Percentiles rank a stretch among this genome's conserved stretches.
Conservation (phyloP, 1,139 yeast genomes). For the Suhomyces anneliseae region DNA sequence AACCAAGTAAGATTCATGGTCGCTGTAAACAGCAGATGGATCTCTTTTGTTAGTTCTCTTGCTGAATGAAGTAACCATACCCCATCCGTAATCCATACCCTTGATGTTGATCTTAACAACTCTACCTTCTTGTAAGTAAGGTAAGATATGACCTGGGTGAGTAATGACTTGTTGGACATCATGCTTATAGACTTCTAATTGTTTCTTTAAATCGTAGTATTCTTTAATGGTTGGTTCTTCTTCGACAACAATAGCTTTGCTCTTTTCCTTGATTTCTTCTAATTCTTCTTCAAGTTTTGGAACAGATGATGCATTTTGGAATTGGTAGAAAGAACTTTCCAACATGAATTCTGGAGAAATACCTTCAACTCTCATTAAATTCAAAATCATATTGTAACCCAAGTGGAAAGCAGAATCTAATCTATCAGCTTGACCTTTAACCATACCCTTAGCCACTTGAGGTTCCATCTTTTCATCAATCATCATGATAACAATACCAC, state of each 20-base stretch:
- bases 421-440: conserved; percentile 96
- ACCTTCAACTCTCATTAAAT: conserved; percentile 95
- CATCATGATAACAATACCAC: conserved; percentile 99
- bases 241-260: conserved; percentile 59
- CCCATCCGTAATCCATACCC: conserved; percentile 86
- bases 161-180: conserved; percentile 85
- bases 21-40: conserved; percentile 54
- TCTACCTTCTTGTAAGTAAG: conserved; percentile 88
- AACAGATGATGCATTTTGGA: conserved; percentile 88
- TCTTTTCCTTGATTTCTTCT: conserved; percentile 49
- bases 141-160: conserved; percentile 84
- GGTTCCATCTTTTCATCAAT: conserved; percentile 99
- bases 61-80: conserved; percentile 73
- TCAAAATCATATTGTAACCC: conserved; percentile 95
- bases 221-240: conserved; percentile 76
- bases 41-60: conserved; percentile 67
- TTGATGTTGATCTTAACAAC: conserved; percentile 66
- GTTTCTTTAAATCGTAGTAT: conserved; percentile 77
- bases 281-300: conserved; percentile 76
- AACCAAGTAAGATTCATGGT: conserved; percentile 86
- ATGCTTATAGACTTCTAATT: conserved; percentile 65
- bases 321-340: conserved; percentile 90
- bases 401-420: conserved; percentile 95
- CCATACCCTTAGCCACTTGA: conserved; percentile 98
- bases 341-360: conserved; percentile 97